phyloP scores from a whole-genome alignment of 257 asterid genomes.

The Scutellaria baicalensis region DNA sequence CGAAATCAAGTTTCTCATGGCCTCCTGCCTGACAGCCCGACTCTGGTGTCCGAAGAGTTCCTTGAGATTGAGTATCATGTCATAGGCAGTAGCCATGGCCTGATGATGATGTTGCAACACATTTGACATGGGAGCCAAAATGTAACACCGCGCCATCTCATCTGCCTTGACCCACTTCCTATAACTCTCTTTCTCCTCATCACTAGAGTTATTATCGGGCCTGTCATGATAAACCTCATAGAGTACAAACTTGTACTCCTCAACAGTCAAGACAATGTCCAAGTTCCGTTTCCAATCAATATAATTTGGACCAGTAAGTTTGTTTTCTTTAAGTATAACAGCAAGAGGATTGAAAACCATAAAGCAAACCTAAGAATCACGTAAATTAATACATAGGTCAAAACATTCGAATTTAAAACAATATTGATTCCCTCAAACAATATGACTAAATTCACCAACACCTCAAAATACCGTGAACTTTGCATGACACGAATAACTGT shows the following conservation, averaged over 20 bases:
- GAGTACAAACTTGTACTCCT: background rate
- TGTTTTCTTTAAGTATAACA: background rate
- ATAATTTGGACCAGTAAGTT: background rate
- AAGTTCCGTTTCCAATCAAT: background rate
- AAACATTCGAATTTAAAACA: no score
- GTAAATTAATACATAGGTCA: no score
- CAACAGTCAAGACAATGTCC: background rate
- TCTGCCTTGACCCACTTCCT: background rate
- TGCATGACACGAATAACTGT: no score
- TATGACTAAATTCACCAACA: no score
- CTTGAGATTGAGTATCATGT: background rate
- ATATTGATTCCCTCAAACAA: no score
- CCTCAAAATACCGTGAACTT: no score
- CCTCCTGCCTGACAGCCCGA: background rate
- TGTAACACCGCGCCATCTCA: background rate
- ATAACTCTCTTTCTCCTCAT: background rate
- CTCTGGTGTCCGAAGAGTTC: background rate
- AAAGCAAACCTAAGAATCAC: no score
- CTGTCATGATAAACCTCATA: background rate
- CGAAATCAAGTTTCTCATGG: background rate
- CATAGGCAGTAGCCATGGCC: background rate
- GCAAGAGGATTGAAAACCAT: background rate
- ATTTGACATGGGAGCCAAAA: background rate
- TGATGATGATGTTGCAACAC: background rate
- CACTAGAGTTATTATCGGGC: background rate